phyloP scores from a whole-genome alignment of 805 yeast genomes.

The Hanseniaspora lindneri region DNA sequence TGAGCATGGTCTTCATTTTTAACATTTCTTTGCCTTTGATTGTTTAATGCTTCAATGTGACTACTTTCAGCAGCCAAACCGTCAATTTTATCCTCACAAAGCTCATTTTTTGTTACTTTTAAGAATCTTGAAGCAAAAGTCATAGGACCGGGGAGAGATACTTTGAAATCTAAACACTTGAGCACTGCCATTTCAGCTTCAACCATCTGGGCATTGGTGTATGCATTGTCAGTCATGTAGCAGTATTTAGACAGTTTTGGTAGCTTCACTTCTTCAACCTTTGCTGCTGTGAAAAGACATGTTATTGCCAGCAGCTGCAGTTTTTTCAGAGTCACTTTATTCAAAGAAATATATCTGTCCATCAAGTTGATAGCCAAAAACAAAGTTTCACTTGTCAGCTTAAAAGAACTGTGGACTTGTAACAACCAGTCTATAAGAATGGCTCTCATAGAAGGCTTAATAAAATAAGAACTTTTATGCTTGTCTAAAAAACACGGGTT shows the following conservation, averaged over 20 bases:
- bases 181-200: conserved; percentile 73
- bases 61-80: not conserved
- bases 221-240: conserved; percentile 77
- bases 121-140: conserved; percentile 38
- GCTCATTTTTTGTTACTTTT: not conserved
- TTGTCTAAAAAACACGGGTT: conserved; percentile 39
- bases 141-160: conserved; percentile 81
- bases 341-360: conserved; percentile 75
- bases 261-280: conserved; percentile 81
- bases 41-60: conserved; percentile 60
- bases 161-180: conserved; percentile 57
- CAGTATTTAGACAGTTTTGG: conserved; percentile 81
- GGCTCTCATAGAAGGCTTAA: conserved; percentile 74
- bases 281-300: conserved; percentile 77
- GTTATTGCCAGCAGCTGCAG: conserved; percentile 80
- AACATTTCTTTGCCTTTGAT: conserved; percentile 85
- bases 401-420: conserved; percentile 73
- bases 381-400: conserved; percentile 75
- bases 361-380: conserved; percentile 70
- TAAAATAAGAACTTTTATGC: conserved; percentile 25
- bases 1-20: conserved; percentile 23
- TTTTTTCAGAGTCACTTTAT: conserved; percentile 62
- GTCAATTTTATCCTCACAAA: not conserved
- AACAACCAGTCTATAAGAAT: conserved; percentile 89
- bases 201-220: conserved; percentile 65